Evolutionary conservation across 805 yeast genomes (phyloP).

Genomic region (Metschnikowia koreensis): DNA sequence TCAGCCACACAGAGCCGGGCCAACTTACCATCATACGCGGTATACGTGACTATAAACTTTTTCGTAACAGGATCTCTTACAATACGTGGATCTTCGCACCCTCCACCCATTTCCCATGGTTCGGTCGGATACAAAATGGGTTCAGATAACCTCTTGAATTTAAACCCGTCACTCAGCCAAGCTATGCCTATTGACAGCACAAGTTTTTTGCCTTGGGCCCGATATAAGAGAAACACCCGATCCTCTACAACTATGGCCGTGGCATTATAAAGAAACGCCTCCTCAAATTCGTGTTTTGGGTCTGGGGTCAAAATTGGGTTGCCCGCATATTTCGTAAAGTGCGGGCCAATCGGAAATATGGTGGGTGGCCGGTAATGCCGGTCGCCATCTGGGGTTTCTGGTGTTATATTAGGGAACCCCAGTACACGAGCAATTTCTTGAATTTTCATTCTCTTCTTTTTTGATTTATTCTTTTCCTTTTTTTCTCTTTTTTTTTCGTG

Average conservation of each 20-base stretch:
- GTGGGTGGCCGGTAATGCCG: slow-evolving; percentile 31
- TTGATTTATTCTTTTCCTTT: no score
- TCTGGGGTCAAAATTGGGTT: slow-evolving; percentile 41
- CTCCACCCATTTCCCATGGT: slow-evolving; percentile 40
- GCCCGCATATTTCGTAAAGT: slow-evolving; percentile 29
- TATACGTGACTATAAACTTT: slow-evolving; percentile 39
- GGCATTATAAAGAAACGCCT: slow-evolving; percentile 41
- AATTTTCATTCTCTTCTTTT: no score
- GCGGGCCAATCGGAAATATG: slow-evolving; percentile 41
- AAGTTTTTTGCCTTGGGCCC: slow-evolving; percentile 38
- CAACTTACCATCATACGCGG: slow-evolving; percentile 33
- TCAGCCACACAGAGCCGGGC: slow-evolving; percentile 43
- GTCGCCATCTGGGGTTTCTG: slow-evolving; percentile 31
- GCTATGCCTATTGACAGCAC: slow-evolving; percentile 39
- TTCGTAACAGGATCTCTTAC: slow-evolving; percentile 37
- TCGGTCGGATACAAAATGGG: slow-evolving; percentile 39
- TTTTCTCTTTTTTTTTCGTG: no score
- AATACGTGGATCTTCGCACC: slow-evolving; percentile 44
- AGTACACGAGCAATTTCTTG: not conserved
- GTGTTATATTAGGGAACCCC: slow-evolving; percentile 26
- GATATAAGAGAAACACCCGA: slow-evolving; percentile 34
- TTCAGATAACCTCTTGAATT: slow-evolving; percentile 27
- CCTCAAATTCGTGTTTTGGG: slow-evolving; percentile 37
- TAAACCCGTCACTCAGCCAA: slow-evolving; percentile 40
- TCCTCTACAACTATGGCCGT: slow-evolving; percentile 41